These are phyloP conservation scores for Tagetes patula DNA, from an alignment of 129 eudicot species.

Conservation along the genomic window DNA sequence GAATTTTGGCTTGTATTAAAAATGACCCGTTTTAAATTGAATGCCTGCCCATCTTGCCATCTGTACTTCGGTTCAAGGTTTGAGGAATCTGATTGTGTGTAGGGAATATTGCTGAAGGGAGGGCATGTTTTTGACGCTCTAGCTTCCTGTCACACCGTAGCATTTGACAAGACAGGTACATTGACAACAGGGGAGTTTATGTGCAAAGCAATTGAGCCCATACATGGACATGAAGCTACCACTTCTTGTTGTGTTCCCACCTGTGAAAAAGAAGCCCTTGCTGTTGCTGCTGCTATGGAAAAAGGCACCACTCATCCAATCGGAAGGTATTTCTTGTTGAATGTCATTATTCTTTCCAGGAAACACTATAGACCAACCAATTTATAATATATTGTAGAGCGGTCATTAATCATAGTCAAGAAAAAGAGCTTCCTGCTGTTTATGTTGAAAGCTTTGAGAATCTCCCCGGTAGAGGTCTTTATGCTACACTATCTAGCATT, in stretches of 20 bases:
- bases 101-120: conserved; percentile 97
- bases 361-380: not conserved
- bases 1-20: not conserved
- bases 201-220: conserved; percentile 96
- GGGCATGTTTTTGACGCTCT: conserved; percentile 93
- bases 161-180: conserved; percentile 99
- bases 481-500: conserved; percentile 80
- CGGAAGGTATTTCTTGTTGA: conserved; percentile 60
- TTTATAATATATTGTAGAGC: conserved; percentile 57
- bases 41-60: not conserved
- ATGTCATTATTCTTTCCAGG: not conserved
- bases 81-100: conserved; percentile 29
- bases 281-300: conserved; percentile 99
- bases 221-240: conserved; percentile 70
- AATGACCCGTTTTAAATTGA: not conserved
- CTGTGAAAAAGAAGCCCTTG: conserved; percentile 98
- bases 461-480: conserved; percentile 94
- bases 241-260: conserved; percentile 81
- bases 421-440: conserved; percentile 89
- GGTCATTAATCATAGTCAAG: conserved; percentile 87
- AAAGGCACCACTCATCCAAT: conserved; percentile 99
- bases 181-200: conserved; percentile 89
- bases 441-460: conserved; percentile 89
- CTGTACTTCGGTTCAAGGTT: conserved; percentile 16
- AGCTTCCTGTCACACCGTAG: conserved; percentile 82